Conservation (phyloP, 169 alveolate species). For the Cyclospora cayetanensis region DNA sequence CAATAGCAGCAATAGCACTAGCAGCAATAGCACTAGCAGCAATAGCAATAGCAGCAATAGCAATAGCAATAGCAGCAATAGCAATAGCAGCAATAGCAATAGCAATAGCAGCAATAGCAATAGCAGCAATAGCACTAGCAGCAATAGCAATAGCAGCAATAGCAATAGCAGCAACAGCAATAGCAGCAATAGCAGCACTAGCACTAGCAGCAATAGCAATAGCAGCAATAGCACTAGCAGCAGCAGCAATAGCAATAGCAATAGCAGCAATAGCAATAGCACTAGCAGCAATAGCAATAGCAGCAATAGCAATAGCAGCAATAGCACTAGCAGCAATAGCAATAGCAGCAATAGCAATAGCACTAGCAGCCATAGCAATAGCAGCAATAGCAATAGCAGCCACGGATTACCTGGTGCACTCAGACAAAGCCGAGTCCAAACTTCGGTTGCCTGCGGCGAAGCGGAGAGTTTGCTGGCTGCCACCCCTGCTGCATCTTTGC, state of each 20-base stretch:
- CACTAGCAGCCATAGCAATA: not conserved
- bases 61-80: no score
- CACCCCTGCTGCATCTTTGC: not conserved
- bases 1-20: no score
- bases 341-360: not conserved
- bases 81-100: no score
- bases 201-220: not conserved
- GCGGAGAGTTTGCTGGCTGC: not conserved
- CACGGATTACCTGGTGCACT: conserved; percentile 11
- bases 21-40: no score
- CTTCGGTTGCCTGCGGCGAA: conserved; percentile 21
- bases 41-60: no score
- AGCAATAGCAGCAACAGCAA: not conserved
- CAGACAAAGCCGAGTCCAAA: conserved; percentile 26
- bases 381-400: not conserved
- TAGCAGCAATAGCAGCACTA: not conserved
- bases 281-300: not conserved
- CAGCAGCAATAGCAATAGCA: not conserved
- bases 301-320: not conserved
- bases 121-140: not conserved
- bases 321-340: not conserved
- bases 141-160: not conserved
- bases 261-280: not conserved
- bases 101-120: no score
- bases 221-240: no score